A percentile compares a stretch with the other conserved stretches of the same genome.
Evolutionary conservation across 2,329 filamentous ascomycete genomes (phyloP).

Genomic region (Colletotrichum sp.): DNA sequence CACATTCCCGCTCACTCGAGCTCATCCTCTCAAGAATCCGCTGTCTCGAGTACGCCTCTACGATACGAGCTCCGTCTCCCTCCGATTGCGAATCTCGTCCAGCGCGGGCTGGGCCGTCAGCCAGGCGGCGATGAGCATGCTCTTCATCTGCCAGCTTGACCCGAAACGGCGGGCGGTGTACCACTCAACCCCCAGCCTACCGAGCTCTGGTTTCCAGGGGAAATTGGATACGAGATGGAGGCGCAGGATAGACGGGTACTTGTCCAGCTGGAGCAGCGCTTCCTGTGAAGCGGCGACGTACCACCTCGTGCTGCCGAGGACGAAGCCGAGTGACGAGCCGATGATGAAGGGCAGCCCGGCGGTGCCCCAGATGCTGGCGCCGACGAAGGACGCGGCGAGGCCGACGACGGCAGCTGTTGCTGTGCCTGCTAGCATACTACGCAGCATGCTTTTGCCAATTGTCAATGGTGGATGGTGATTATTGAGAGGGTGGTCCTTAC

Average conservation of each 20-base stretch:
- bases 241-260: constrained; percentile 23
- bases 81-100: constrained; percentile 21
- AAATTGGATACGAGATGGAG: constrained; percentile 26
- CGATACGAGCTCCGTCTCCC: constrained; percentile 22
- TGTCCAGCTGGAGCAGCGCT: constrained; percentile 22
- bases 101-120: constrained; percentile 24
- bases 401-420: constrained; percentile 21
- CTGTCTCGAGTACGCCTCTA: constrained; percentile 1
- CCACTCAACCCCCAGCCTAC: constrained; percentile 6
- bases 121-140: constrained; percentile 25
- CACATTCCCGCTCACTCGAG: background rate
- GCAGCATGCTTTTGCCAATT: constrained; percentile 22
- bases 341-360: constrained; percentile 24
- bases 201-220: constrained; percentile 21
- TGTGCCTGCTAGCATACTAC: constrained; percentile 26
- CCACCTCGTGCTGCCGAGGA: constrained; percentile 23
- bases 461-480: rapidly evolving
- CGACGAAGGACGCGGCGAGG: constrained; percentile 14
- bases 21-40: background rate
- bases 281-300: constrained; percentile 21
- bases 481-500: background rate
- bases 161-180: constrained; percentile 16
- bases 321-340: constrained; percentile 24
- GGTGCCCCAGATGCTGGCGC: constrained; percentile 25
- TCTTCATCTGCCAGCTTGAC: constrained; percentile 21